Conservation (phyloP, 2,329 filamentous ascomycete genomes). For the Scedosporium aurantiacum region DNA sequence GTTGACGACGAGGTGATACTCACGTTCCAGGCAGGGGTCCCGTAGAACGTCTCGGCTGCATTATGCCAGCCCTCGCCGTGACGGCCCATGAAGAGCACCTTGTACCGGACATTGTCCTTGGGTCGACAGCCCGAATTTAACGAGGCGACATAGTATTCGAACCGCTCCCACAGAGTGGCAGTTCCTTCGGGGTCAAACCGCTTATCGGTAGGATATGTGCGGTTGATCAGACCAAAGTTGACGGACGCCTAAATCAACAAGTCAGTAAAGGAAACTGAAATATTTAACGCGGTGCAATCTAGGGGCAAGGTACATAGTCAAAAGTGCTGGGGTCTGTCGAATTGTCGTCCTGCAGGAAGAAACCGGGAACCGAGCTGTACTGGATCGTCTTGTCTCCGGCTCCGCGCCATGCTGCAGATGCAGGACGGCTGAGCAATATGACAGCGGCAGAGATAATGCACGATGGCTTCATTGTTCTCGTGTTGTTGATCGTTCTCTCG, state of each 20-base stretch:
- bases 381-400: conserved; percentile 33
- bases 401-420: conserved; percentile 20
- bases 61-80: conserved; percentile 60
- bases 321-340: conserved; percentile 44
- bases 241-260: conserved; percentile 32
- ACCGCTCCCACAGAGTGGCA: conserved; percentile 55
- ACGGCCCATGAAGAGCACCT: conserved; percentile 56
- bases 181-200: conserved; percentile 24
- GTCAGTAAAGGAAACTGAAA: neutral
- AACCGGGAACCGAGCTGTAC: conserved; percentile 49
- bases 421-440: conserved; percentile 16
- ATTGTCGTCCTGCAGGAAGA: conserved; percentile 53
- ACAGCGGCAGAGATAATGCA: conserved; percentile 19
- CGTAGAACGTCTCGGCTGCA: conserved; percentile 53
- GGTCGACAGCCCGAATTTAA: conserved; percentile 33
- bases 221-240: conserved; percentile 57
- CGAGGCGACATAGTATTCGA: conserved; percentile 42
- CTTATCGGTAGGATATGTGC: conserved; percentile 46
- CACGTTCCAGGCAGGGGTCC: conserved; percentile 59
- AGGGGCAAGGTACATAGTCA: conserved; percentile 44
- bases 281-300: neutral
- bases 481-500: conserved; percentile 9
- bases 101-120: conserved; percentile 43
- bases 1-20: conserved; percentile 15
- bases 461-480: conserved; percentile 20